Conservation (phyloP, 129 eudicot species). For the Pulicaria dysenterica region DNA sequence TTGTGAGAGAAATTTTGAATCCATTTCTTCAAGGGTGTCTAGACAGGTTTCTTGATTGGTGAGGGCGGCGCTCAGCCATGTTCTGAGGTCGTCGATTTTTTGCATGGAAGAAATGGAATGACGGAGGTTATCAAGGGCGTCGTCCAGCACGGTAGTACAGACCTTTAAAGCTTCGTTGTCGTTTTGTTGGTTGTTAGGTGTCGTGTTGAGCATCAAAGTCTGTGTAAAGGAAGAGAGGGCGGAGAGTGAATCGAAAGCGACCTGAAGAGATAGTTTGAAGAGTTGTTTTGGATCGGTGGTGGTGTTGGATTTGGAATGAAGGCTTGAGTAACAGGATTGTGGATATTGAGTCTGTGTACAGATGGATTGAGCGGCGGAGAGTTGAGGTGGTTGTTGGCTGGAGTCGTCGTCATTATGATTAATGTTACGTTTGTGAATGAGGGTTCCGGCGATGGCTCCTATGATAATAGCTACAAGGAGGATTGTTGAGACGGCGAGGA, state of each 20-base stretch:
- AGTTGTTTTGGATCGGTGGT: slow-evolving; percentile 56
- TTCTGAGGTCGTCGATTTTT: slow-evolving; percentile 48
- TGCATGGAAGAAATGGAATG: slow-evolving; percentile 44
- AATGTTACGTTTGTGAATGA: slow-evolving; percentile 29
- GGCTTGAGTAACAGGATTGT: slow-evolving; percentile 51
- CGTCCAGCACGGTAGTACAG: slow-evolving; percentile 51
- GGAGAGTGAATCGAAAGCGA: slow-evolving; percentile 33
- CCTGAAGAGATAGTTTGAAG: slow-evolving; percentile 54
- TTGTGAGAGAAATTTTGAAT: slow-evolving; percentile 42
- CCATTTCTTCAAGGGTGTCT: slow-evolving; percentile 56
- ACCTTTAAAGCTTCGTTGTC: slow-evolving; percentile 46
- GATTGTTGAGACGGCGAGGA: slow-evolving; percentile 44
- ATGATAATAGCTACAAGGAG: slow-evolving; percentile 45
- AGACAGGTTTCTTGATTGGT: slow-evolving; percentile 81
- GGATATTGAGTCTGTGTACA: slow-evolving; percentile 58
- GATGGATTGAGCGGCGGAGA: slow-evolving; percentile 44
- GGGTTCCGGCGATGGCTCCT: slow-evolving; percentile 56
- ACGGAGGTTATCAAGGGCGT: slow-evolving; percentile 50
- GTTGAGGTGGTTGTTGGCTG: slow-evolving; percentile 17
- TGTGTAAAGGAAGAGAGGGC: slow-evolving; percentile 34
- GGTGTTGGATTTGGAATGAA: slow-evolving; percentile 34
- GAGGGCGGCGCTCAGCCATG: slow-evolving; percentile 71
- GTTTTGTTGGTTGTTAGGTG: neutral
- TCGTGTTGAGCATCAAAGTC: neutral
- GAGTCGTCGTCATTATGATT: neutral